Percentiles rank a stretch among this genome's conserved stretches.
Evolutionary conservation across 2,329 filamentous ascomycete genomes (phyloP).

Genomic region (Penicillium sp.): DNA sequence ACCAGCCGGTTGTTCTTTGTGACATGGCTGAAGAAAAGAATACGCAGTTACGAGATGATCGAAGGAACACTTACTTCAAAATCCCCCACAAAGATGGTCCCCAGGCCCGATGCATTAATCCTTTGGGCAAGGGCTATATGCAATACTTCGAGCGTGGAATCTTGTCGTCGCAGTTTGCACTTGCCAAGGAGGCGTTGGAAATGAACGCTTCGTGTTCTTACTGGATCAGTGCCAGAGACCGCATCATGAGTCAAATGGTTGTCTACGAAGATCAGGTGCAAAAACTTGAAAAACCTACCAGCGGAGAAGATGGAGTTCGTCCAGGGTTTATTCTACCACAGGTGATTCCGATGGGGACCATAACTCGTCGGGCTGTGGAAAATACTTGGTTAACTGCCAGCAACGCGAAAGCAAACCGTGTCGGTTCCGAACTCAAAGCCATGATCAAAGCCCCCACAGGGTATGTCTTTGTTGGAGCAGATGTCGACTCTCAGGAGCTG

Average conservation of each 20-base stretch:
- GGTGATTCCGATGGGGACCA: conserved; percentile 96
- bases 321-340: conserved; percentile 91
- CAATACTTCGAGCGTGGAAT: conserved; percentile 86
- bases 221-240: conserved; percentile 93
- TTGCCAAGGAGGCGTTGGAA: conserved; percentile 90
- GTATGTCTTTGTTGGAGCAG: conserved; percentile 91
- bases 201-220: conserved; percentile 99
- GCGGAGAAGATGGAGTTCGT: conserved; percentile 27
- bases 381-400: conserved; percentile 98
- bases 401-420: conserved; percentile 93
- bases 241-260: conserved; percentile 93
- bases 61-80: conserved; percentile 73
- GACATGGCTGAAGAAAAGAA: conserved; percentile 75
- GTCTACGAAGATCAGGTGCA: conserved; percentile 70
- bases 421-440: conserved; percentile 93
- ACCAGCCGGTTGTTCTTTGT: conserved; percentile 70
- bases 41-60: conserved; percentile 63
- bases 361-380: conserved; percentile 89
- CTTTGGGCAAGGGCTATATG: conserved; percentile 87
- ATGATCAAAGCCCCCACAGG: conserved; percentile 92
- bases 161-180: conserved; percentile 79
- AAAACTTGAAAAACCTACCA: conserved; percentile 18
- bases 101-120: conserved; percentile 75
- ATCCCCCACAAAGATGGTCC: conserved; percentile 95
- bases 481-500: conserved; percentile 94